A percentile compares a stretch with the other conserved stretches of the same genome.
Evolutionary conservation across 2,329 filamentous ascomycete species (phyloP).

Genomic region (Colletotrichum salicis): DNA sequence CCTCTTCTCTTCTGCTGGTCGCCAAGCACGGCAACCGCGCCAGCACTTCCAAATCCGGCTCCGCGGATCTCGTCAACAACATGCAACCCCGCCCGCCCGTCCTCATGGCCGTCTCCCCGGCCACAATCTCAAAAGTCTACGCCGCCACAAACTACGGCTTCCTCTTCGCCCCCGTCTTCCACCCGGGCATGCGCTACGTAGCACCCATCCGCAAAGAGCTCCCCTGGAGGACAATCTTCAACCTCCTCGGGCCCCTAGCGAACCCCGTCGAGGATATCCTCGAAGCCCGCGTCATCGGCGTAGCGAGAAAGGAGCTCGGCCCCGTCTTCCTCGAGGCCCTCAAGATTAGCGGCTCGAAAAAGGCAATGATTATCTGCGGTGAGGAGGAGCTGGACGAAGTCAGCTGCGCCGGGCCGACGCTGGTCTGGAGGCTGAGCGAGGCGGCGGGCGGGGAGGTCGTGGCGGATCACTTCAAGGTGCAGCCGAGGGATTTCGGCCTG

Average conservation of each 20-base stretch:
- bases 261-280: slow-evolving; percentile 88
- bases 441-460: slow-evolving; percentile 54
- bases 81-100: slow-evolving; percentile 78
- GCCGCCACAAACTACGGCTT: slow-evolving; percentile 89
- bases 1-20: slow-evolving; percentile 84
- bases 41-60: slow-evolving; percentile 94
- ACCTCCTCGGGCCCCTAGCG: slow-evolving; percentile 89
- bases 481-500: slow-evolving; percentile 89
- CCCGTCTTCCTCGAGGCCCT: slow-evolving; percentile 90
- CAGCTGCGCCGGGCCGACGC: slow-evolving; percentile 86
- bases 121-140: slow-evolving; percentile 79
- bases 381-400: slow-evolving; percentile 96
- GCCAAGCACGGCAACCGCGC: slow-evolving; percentile 97
- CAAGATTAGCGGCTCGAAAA: slow-evolving; percentile 77
- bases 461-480: slow-evolving; percentile 81
- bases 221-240: slow-evolving; percentile 97
- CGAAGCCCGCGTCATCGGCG: slow-evolving; percentile 92
- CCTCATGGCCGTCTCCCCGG: slow-evolving; percentile 78
- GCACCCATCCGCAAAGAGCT: slow-evolving; percentile 87
- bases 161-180: slow-evolving; percentile 94
- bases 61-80: slow-evolving; percentile 86
- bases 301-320: slow-evolving; percentile 87
- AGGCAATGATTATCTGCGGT: slow-evolving; percentile 91
- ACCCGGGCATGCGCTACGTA: slow-evolving; percentile 92
- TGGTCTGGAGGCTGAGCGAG: slow-evolving; percentile 81